Evolutionary conservation across 768 basidiomycete genomes (phyloP).

Genomic region (Lentinula detonsa): DNA sequence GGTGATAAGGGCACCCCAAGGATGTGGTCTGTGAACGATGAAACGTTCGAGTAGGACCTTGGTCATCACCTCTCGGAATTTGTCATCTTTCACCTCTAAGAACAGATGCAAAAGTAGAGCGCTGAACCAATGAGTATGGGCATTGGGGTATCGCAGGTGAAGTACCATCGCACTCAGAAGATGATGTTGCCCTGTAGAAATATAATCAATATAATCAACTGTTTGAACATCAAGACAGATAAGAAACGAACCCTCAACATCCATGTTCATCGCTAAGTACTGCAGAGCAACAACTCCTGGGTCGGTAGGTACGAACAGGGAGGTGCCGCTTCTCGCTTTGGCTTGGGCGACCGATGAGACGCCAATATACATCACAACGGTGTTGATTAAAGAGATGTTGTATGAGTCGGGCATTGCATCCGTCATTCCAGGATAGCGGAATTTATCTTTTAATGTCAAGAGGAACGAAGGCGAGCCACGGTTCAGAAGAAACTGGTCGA

Average conservation of each 20-base stretch:
- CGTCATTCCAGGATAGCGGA: conserved; percentile 44
- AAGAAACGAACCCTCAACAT: conserved; percentile 73
- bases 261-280: conserved; percentile 77
- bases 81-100: conserved; percentile 68
- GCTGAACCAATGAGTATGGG: conserved; percentile 98
- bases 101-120: conserved; percentile 87
- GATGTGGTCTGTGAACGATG: conserved; percentile 91
- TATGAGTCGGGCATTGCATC: conserved; percentile 56
- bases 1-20: conserved; percentile 91
- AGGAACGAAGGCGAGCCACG: conserved; percentile 69
- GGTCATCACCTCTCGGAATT: conserved; percentile 77
- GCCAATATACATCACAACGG: conserved; percentile 95
- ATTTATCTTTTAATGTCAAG: conserved; percentile 70
- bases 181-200: conserved; percentile 80
- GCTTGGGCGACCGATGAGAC: conserved; percentile 87
- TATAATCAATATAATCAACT: background rate
- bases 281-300: conserved; percentile 82
- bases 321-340: conserved; percentile 77
- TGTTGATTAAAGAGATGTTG: conserved; percentile 87
- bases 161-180: conserved; percentile 88
- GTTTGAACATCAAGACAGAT: background rate
- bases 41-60: conserved; percentile 91
- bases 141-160: conserved; percentile 95
- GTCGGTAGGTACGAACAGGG: conserved; percentile 75
- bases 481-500: conserved; percentile 84